Conservation (phyloP, 2,329 filamentous ascomycete genomes). For the Xylogone sp. region DNA sequence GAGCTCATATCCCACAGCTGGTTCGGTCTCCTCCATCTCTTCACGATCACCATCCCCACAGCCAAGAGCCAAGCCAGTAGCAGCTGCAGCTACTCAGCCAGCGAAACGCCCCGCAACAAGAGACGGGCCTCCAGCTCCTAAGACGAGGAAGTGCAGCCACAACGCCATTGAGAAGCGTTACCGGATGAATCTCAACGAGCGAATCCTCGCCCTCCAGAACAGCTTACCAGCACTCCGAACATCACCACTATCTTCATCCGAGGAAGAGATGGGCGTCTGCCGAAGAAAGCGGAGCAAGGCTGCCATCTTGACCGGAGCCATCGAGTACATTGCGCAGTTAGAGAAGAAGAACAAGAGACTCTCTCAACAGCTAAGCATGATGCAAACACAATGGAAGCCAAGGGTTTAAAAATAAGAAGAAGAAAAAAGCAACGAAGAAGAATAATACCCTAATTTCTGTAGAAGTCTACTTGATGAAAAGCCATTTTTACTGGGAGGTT, state of each 20-base stretch:
- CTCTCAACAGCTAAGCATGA: background rate
- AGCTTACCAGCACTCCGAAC: background rate
- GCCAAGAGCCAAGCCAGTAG: background rate
- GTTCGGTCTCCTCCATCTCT: background rate
- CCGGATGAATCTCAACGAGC: slow-evolving; percentile 18
- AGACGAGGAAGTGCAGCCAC: slow-evolving; percentile 13
- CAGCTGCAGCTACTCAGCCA: background rate
- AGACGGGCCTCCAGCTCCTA: background rate
- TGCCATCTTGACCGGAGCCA: slow-evolving; percentile 15
- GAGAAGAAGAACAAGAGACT: slow-evolving; percentile 13
- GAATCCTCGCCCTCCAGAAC: background rate
- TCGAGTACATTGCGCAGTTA: slow-evolving; percentile 18
- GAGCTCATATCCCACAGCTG: background rate
- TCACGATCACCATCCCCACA: background rate
- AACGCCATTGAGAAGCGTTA: slow-evolving; percentile 14
- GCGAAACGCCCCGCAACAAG: background rate
- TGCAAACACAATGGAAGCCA: background rate
- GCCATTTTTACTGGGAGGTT: background rate
- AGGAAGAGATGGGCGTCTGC: background rate
- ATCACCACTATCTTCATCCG: background rate
- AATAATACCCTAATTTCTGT: no score
- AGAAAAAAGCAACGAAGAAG: background rate
- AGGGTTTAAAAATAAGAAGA: background rate
- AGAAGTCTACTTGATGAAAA: no score
- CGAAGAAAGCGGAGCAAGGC: slow-evolving; percentile 12